Evolutionary conservation across 176 grass and related monocot species (phyloP).

Genomic region (Oryza punctata): DNA sequence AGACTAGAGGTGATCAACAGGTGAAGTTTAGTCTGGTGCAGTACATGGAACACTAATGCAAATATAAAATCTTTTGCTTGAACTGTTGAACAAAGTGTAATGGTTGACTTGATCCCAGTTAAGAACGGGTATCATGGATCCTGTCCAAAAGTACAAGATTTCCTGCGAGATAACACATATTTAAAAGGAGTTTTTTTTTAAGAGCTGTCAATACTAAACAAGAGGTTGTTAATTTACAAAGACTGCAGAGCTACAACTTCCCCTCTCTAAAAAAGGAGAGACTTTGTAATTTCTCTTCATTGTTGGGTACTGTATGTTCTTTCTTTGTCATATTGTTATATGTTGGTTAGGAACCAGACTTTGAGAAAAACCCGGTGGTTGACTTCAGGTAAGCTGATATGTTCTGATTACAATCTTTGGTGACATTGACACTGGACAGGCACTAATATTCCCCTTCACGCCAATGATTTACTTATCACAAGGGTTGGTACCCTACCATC

Average conservation of each 20-base stretch:
- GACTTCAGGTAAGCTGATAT: slow-evolving; percentile 32
- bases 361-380: slow-evolving; percentile 36
- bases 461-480: not conserved
- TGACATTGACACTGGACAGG: slow-evolving; percentile 24
- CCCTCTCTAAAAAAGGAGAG: too few relatives aligned
- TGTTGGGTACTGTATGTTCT: slow-evolving; percentile 10
- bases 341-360: slow-evolving; percentile 1
- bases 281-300: not conserved
- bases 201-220: not conserved
- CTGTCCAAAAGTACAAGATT: not conserved
- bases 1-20: not conserved
- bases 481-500: not conserved
- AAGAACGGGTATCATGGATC: not conserved
- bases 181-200: not conserved
- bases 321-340: slow-evolving; percentile 26
- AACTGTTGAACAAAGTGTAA: not conserved
- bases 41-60: not conserved
- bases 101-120: not conserved
- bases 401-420: slow-evolving; percentile 32
- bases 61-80: not conserved
- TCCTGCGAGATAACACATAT: not conserved
- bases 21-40: slow-evolving; percentile 7
- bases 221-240: not conserved
- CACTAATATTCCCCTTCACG: slow-evolving; percentile 4
- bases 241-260: not conserved